Base-by-base conservation (phyloP, 495 filamentous ascomycete genomes). In the Gamarada debralockiae region DNA sequence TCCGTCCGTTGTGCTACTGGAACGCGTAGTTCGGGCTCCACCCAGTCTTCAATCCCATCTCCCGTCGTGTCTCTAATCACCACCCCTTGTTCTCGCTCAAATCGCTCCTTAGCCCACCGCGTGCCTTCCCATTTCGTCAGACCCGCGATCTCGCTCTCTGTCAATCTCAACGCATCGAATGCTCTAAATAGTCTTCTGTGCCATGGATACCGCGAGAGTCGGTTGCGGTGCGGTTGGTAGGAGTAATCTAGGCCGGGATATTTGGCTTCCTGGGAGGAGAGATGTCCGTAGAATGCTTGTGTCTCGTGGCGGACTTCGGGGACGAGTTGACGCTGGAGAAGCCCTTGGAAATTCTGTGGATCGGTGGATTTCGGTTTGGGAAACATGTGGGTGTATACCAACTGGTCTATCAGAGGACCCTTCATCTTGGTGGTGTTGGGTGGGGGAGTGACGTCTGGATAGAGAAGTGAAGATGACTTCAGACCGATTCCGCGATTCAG, bases 121-220 rank as follows among this genome's bases (percentile, higher is more conserved):
- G 91, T 95, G n/a, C 91, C 91, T 65, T 95, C 89, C 91, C 91
- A 96, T 61, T 86, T 86, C 55, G 91, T 95, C 53, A 96, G 71
- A 12, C 73, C 78, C 1, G 78, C 72, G 55, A 96, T 95, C 61
- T 96, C 91, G 44, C 73, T 69, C 33, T 79, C 70, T 0, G 91
- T 93, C n/a, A 95, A 69, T 33, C 81, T 74, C 17, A 96, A 76
- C 36, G 73, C 74, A 60, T 96, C 89, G 58, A 96, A 95, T 33
- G 84, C 86, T 31, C 81, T 79, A 69, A 96, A 95, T 0, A 96
- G 77, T 58, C 79, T 77, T 51, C 82, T 82, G 67, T 96, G 91
- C 80, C 85, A 90, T 1, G 76, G 77, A 72, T 86, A 95, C 36
- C 89, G 86, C 58, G 84, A 74, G 6, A 96, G 81, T 43, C 90